Evolutionary conservation across 1,139 yeast species (phyloP), one percentile per base, ranked within the genome.

Genomic region (Nadsonia commutata): DNA sequence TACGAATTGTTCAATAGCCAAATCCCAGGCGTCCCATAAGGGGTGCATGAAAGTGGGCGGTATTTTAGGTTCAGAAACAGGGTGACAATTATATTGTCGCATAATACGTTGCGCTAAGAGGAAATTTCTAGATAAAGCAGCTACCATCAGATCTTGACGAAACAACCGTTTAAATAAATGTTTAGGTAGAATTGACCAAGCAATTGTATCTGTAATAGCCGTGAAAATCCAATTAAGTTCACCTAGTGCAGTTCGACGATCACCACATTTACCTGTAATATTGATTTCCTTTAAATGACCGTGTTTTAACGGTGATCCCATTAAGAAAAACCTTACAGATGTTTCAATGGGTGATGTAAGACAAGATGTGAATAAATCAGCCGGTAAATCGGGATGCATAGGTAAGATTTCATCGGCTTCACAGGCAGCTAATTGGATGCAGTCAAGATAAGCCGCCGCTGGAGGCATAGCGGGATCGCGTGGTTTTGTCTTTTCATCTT

Each of bases 1-100:
- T 44, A 93, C 67, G 2, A 94, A 94, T 56, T 90, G 96, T 60
- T 90, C 97, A 41, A 90, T 81, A 0, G 98, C 97, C 55, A 90
- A 67, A 58, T 93, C 98, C 98, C 98, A 90, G 0, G 96, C 80
- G 50, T 86, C 94, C 99, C 99, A 90, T 85, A 90, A 81, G 11
- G 94, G 78, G 58, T 93, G 97, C 49, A 74, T 73, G 43, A 84
- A 76, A 9, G 77, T 67, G 46, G 85, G 88, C 0, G 98, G 98
- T 37, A 90, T 67, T 11, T 84, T 86, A 0, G 99, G 99, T 51
- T 85, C 94, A 31, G 95, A 84, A 3, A 88, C 77, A 1, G 98
- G 98, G 58, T 86, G 94, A 59, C 97, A 88, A 49, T 88, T 86
- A 53, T 83, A 78, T 53, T 82, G 80, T 6, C 96, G 86, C 97